Evolutionary conservation across 176 grass and related monocot species (phyloP), one percentile per base, ranked within the genome.

Genomic region (Ananas comosus): DNA sequence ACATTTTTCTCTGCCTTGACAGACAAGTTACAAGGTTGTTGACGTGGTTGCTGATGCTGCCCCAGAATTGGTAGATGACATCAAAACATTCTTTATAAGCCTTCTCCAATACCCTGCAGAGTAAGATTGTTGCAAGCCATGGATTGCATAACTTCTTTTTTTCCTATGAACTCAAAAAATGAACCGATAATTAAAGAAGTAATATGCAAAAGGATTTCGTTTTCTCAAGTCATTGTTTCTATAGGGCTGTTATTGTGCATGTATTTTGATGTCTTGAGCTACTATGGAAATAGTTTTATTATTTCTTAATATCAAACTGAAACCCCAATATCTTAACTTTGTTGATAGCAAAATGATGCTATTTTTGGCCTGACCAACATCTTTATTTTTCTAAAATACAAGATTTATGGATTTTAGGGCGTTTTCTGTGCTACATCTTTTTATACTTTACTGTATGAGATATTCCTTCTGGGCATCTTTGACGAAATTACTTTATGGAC

Each of bases 11-110:
- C 79, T 78, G 63, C 3, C 22, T 78, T 65, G 13, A 51, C 49
- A 96, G 92, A 89, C 83, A 63, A 89, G 83, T 85, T 58, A 84
- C 52, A 76, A 83, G 21, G 72, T 96, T 76, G 76, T 75, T 1
- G 67, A 71, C 72, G 78, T 87, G 76, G 68, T 84, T 47, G 66
- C 78, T 79, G 81, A 91, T 83, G 92, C 92, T 75, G 81, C 79
- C 78, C 92, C 88, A 42, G 83, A 89, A 69, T 85, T 86, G 51
- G 66, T 91, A 63, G 67, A 21, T 53, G 74, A 67, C 52, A 76
- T 91, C 80, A 96, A 96, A 75, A 83, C 75, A 70, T 96, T 96
- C 73, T 83, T 96, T 51, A 68, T 89, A 58, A 67, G 72, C 71
- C 88, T 96, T 84, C 83, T 96, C 50, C 70, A 85, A 76, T 81